Evolutionary conservation across 495 filamentous ascomycete species (phyloP).

Genomic region (Penicillium roqueforti): DNA sequence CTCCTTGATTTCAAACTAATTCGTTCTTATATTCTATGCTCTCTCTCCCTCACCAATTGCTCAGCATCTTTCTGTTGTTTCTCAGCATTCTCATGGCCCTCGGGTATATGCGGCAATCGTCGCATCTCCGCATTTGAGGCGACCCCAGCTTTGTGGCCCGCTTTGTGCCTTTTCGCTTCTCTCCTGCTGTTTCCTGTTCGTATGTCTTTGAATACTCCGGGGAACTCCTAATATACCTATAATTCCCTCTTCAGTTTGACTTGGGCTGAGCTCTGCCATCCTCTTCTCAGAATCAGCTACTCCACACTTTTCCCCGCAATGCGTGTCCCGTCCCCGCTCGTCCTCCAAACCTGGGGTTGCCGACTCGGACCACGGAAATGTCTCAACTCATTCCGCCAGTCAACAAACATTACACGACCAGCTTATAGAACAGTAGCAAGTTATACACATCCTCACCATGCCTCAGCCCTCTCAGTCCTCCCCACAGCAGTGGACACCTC

Average conservation of each 20-base stretch:
- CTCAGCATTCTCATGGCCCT: constrained; percentile 6
- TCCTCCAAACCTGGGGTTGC: constrained; percentile 33
- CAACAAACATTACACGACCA: constrained; percentile 1
- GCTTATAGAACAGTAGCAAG: constrained; percentile 43
- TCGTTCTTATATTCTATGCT: not conserved
- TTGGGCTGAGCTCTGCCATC: not conserved
- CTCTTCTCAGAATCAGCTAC: constrained; percentile 4
- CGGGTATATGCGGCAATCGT: constrained; percentile 42
- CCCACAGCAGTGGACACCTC: constrained; percentile 71
- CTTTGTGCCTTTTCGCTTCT: constrained; percentile 12
- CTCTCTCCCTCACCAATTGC: not conserved
- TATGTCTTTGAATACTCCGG: not conserved
- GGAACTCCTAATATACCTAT: not conserved
- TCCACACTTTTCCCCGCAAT: constrained; percentile 30
- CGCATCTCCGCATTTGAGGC: constrained; percentile 39
- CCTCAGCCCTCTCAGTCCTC: constrained; percentile 70
- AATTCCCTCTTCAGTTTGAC: not conserved
- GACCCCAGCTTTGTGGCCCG: constrained; percentile 19
- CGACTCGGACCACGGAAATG: constrained; percentile 14
- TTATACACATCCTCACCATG: constrained; percentile 65
- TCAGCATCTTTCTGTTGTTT: not conserved
- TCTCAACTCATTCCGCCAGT: constrained; percentile 6
- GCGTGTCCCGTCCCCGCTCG: constrained; percentile 36
- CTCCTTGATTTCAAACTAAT: too few relatives aligned
- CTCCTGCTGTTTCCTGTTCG: not conserved